Evolutionary conservation across 345 rosid genomes (phyloP).

Genomic region (Aquilaria yunnanensis): DNA sequence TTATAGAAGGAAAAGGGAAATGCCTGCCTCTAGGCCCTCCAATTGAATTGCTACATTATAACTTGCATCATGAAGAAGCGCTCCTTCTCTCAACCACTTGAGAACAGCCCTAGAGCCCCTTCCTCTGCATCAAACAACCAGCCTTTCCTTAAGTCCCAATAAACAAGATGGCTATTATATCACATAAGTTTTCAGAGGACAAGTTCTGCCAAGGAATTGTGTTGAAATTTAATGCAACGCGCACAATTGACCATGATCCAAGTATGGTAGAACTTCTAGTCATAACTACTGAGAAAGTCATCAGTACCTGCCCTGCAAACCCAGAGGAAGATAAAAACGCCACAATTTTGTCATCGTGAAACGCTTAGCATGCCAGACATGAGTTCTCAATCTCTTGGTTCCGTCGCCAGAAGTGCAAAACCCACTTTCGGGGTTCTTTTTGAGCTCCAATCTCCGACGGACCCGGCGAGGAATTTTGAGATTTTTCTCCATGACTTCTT

Average conservation of each 20-base stretch:
- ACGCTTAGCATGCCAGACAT: slow-evolving; percentile 92
- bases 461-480: slow-evolving; percentile 33
- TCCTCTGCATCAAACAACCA: slow-evolving; percentile 50
- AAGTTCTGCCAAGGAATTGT: too few relatives aligned
- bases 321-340: slow-evolving; percentile 85
- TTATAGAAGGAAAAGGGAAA: slow-evolving; percentile 12
- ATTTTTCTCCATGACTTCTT: slow-evolving; percentile 14
- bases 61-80: slow-evolving; percentile 74
- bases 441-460: slow-evolving; percentile 57
- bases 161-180: neutral
- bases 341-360: slow-evolving; percentile 78
- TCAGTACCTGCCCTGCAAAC: slow-evolving; percentile 76
- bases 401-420: slow-evolving; percentile 71
- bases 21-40: slow-evolving; percentile 74
- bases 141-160: neutral
- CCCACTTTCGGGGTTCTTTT: slow-evolving; percentile 50
- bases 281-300: neutral
- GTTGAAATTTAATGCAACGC: too few relatives aligned
- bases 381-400: slow-evolving; percentile 84
- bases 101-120: slow-evolving; percentile 83
- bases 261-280: neutral
- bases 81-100: slow-evolving; percentile 61
- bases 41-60: slow-evolving; percentile 55
- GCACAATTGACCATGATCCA: neutral
- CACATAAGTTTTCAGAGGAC: too few relatives aligned